Conservation (phyloP, 495 filamentous ascomycete species). For the Entonaema liquescens region DNA sequence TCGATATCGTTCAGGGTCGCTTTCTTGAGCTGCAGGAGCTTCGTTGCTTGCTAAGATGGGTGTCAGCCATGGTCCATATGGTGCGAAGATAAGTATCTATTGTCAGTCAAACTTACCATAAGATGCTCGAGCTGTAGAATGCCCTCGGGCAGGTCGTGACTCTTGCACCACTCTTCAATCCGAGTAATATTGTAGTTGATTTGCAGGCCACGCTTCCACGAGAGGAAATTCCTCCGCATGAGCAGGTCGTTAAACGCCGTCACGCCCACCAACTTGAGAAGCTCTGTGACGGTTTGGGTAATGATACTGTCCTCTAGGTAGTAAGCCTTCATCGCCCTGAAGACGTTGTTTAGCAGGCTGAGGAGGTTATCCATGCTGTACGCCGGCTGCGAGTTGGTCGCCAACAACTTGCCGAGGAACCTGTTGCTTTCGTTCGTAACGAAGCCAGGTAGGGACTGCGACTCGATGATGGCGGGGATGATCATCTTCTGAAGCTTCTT, state of each 20-base stretch:
- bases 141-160: constrained; percentile 99
- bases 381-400: constrained; percentile 84
- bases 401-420: constrained; percentile 96
- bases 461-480: constrained; percentile 98
- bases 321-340: constrained; percentile 97
- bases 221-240: constrained; percentile 97
- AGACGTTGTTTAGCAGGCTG: constrained; percentile 94
- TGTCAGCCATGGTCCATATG: constrained; percentile 39
- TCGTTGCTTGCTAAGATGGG: constrained; percentile 86
- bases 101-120: constrained; percentile 69
- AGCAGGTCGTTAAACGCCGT: constrained; percentile 99
- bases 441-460: constrained; percentile 96
- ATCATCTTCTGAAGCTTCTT: constrained; percentile 99
- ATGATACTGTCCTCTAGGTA: constrained; percentile 96
- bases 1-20: constrained; percentile 99
- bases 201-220: constrained; percentile 98
- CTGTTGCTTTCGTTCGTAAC: constrained; percentile 98
- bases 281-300: constrained; percentile 92
- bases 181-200: constrained; percentile 99
- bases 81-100: not conserved
- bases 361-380: constrained; percentile 99
- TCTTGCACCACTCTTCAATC: constrained; percentile 99
- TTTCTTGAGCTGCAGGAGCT: constrained; percentile 98
- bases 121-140: constrained; percentile 97
- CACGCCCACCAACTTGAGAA: constrained; percentile 92